These are phyloP conservation scores for Penicillium verhagenii DNA, from an alignment of 495 filamentous ascomycete genomes.

Conservation along the genomic window DNA sequence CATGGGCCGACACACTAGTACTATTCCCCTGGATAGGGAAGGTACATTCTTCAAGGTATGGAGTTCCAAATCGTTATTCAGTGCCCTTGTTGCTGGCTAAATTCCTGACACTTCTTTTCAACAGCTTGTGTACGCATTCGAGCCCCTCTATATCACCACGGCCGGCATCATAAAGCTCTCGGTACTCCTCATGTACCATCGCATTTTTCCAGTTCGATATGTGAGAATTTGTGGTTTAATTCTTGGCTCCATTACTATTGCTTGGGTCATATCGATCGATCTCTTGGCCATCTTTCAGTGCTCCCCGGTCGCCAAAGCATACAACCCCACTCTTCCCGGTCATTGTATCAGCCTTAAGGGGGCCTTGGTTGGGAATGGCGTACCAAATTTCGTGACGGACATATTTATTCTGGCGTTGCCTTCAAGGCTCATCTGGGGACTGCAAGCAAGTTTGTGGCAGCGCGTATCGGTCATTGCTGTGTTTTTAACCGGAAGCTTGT, in stretches of 20 bases:
- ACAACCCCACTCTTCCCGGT: constrained; percentile 31
- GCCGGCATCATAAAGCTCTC: constrained; percentile 21
- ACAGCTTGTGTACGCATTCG: not conserved
- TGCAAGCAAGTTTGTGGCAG: constrained; percentile 22
- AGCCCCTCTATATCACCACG: constrained; percentile 1
- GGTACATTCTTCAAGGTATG: not conserved
- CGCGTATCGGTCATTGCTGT: not conserved
- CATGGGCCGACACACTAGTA: not conserved
- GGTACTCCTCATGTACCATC: constrained; percentile 46
- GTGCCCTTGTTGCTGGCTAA: not conserved
- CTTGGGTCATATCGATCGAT: constrained; percentile 43
- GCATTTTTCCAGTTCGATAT: constrained; percentile 37
- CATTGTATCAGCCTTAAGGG: constrained; percentile 42
- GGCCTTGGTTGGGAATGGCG: constrained; percentile 45
- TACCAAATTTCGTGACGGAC: constrained; percentile 48
- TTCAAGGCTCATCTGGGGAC: constrained; percentile 39
- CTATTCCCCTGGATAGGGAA: not conserved
- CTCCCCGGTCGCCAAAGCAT: constrained; percentile 41
- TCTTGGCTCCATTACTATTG: constrained; percentile 36
- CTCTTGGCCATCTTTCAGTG: constrained; percentile 47
- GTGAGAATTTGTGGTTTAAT: constrained; percentile 37
- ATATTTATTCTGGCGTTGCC: constrained; percentile 45
- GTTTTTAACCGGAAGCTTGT: constrained; percentile 5
- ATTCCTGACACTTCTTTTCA: not conserved
- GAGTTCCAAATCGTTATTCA: not conserved